phyloP scores from a whole-genome alignment of 805 yeast species.

The Priceomyces carsonii region DNA sequence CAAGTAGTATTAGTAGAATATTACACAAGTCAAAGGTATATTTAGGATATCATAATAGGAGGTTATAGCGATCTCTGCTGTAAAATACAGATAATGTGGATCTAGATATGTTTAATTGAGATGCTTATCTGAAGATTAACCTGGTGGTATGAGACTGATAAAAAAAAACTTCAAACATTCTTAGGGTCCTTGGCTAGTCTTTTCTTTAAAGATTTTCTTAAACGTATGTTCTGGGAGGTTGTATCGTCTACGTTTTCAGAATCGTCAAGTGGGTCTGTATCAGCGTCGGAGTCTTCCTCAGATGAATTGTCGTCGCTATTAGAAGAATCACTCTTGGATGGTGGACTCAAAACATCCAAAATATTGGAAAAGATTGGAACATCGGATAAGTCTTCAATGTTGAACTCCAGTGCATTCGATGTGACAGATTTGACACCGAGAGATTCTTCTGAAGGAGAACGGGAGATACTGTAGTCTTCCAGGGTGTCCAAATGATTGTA shows the following conservation, averaged over 20 bases:
- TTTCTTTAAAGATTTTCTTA: slow-evolving; percentile 1
- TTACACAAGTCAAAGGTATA: no score
- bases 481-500: slow-evolving; percentile 14
- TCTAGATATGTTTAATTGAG: no score
- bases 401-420: neutral
- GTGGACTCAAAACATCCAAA: slow-evolving; percentile 1
- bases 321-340: neutral
- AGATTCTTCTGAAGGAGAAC: neutral
- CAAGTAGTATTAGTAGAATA: no score
- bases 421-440: neutral
- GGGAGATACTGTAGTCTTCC: slow-evolving; percentile 2
- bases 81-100: no score
- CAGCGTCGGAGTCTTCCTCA: neutral
- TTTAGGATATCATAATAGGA: no score
- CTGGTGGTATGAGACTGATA: no score
- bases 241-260: neutral
- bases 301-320: neutral
- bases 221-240: neutral
- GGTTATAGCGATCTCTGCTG: no score
- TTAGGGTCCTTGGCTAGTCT: neutral
- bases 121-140: no score
- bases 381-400: slow-evolving; percentile 20
- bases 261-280: neutral
- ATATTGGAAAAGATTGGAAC: slow-evolving; percentile 27
- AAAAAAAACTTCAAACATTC: no score